These are phyloP conservation scores for Ogataea degrootiae DNA, from an alignment of 805 yeast species.

Conservation along the genomic window DNA sequence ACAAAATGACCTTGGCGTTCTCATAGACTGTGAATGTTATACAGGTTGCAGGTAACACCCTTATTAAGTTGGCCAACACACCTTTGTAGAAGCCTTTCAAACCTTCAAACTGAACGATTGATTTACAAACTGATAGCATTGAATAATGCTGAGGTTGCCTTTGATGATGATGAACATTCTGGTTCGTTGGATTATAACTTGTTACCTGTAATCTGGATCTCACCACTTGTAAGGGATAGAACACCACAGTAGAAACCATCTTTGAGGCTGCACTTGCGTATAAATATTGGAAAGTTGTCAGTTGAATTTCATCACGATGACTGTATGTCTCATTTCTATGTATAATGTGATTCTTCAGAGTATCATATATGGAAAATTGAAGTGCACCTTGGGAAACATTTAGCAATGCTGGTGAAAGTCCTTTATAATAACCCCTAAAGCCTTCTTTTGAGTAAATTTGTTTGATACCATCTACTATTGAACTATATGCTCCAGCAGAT, in stretches of 20 bases:
- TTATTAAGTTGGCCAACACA: slow-evolving; percentile 62
- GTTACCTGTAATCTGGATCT: slow-evolving; percentile 66
- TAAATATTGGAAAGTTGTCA: slow-evolving; percentile 55
- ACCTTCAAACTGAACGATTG: slow-evolving; percentile 50
- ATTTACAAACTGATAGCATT: slow-evolving; percentile 30
- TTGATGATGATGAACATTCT: slow-evolving; percentile 1
- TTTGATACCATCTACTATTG: slow-evolving; percentile 50
- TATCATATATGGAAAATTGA: slow-evolving; percentile 83
- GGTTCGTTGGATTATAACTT: slow-evolving; percentile 21
- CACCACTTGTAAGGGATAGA: slow-evolving; percentile 84
- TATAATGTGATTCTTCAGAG: slow-evolving; percentile 45
- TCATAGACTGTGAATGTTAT: slow-evolving; percentile 87
- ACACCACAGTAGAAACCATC: slow-evolving; percentile 54
- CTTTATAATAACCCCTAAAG: slow-evolving; percentile 72
- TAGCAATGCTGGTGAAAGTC: slow-evolving; percentile 68
- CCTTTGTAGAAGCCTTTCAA: slow-evolving; percentile 78
- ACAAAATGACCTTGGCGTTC: slow-evolving; percentile 34
- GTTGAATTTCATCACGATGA: slow-evolving; percentile 9
- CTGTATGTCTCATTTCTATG: slow-evolving; percentile 3
- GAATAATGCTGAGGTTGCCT: slow-evolving; percentile 3
- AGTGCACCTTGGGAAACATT: slow-evolving; percentile 88
- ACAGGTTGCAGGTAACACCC: slow-evolving; percentile 93
- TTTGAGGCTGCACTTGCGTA: slow-evolving; percentile 66
- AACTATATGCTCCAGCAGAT: slow-evolving; percentile 49
- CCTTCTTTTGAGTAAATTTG: slow-evolving; percentile 53